Evolutionary conservation across 2,329 filamentous ascomycete genomes (phyloP).

Genomic region (Exophiala bonariae): DNA sequence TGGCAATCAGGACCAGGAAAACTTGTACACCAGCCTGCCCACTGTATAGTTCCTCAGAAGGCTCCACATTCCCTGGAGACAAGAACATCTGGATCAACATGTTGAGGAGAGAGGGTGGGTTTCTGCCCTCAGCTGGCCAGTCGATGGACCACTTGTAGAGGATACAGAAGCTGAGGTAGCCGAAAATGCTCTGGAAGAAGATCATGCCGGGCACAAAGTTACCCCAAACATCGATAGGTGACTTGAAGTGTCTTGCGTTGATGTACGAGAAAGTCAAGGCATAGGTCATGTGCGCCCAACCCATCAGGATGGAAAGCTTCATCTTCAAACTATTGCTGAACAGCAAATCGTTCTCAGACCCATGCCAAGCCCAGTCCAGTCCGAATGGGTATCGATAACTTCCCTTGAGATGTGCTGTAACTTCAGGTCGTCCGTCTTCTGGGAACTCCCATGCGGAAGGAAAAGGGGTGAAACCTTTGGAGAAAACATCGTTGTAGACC

Average conservation of each 20-base stretch:
- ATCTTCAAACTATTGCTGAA: constrained; percentile 99
- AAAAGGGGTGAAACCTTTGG: constrained; percentile 86
- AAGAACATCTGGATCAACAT: constrained; percentile 99
- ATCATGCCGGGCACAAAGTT: constrained; percentile 99
- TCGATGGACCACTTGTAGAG: constrained; percentile 96
- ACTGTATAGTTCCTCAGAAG: constrained; percentile 72
- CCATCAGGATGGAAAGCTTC: constrained; percentile 97
- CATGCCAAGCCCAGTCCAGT: constrained; percentile 95
- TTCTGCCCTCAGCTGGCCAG: constrained; percentile 67
- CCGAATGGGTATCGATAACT: constrained; percentile 93
- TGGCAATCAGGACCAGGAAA: constrained; percentile 75
- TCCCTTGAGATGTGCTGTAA: constrained; percentile 67
- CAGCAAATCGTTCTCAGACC: constrained; percentile 87
- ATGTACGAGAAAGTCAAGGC: constrained; percentile 89
- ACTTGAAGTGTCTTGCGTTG: constrained; percentile 94
- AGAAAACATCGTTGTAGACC: constrained; percentile 97
- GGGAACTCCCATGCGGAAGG: constrained; percentile 88
- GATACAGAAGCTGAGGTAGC: constrained; percentile 90
- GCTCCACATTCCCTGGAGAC: constrained; percentile 67
- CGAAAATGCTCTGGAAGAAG: constrained; percentile 99
- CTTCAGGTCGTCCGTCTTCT: constrained; percentile 64
- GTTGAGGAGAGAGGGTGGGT: constrained; percentile 87
- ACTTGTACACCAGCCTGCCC: constrained; percentile 78
- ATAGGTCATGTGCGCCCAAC: constrained; percentile 94
- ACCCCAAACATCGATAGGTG: constrained; percentile 91